Percentiles rank a stretch among this genome's conserved stretches.
Evolutionary conservation across 2,329 filamentous ascomycete genomes (phyloP).

Genomic region (Fusarium liriodendri): DNA sequence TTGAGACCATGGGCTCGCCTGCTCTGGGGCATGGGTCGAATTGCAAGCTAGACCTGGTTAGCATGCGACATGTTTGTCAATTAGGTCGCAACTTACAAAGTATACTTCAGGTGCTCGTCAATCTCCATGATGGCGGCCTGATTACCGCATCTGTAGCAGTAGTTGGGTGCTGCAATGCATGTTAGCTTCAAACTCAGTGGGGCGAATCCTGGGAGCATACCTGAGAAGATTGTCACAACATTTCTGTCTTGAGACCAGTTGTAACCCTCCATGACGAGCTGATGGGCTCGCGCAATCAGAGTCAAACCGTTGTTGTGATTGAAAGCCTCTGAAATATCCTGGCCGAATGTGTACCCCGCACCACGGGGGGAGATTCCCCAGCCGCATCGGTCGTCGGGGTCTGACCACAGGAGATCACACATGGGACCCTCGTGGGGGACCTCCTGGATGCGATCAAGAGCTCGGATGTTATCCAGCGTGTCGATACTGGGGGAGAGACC

Average conservation of each 20-base stretch:
- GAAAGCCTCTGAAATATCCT: constrained; percentile 98
- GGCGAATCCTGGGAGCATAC: constrained; percentile 57
- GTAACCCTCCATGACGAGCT: constrained; percentile 99
- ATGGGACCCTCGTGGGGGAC: constrained; percentile 98
- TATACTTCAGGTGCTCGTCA: constrained; percentile 99
- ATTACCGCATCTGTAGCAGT: constrained; percentile 99
- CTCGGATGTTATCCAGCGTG: constrained; percentile 94
- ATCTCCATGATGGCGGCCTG: constrained; percentile 99
- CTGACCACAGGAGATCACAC: constrained; percentile 98
- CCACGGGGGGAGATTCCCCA: constrained; percentile 97
- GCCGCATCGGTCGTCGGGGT: constrained; percentile 95
- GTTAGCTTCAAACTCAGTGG: constrained; percentile 3
- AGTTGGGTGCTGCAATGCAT: constrained; percentile 75
- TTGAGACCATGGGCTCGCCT: constrained; percentile 98
- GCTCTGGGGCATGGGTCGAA: constrained; percentile 98
- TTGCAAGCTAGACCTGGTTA: constrained; percentile 78
- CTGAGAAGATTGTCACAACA: constrained; percentile 98
- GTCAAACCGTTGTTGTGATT: constrained; percentile 99
- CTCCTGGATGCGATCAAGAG: constrained; percentile 96
- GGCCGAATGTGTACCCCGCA: constrained; percentile 94
- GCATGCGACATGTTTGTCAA: constrained; percentile 28
- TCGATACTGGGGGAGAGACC: constrained; percentile 96
- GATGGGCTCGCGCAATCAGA: constrained; percentile 94
- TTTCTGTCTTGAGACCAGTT: constrained; percentile 99
- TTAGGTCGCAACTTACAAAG: constrained; percentile 79